Evolutionary conservation across 176 grass and related monocot species (phyloP), one percentile per base, ranked within the genome.

Genomic region (Carex littledalei): DNA sequence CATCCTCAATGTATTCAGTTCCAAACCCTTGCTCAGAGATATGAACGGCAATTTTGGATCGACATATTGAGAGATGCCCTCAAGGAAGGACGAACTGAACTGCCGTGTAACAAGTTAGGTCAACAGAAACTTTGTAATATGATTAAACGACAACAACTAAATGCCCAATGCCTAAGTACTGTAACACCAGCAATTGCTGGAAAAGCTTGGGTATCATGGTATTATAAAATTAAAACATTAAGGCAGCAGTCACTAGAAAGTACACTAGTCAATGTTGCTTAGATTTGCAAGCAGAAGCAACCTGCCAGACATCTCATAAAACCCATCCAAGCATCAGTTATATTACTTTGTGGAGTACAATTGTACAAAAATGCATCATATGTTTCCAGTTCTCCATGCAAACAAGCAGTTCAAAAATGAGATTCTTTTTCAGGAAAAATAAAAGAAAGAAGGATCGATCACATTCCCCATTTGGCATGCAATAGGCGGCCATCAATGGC

Each of bases 21-120:
- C 91, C 12, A 98, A 80, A 57, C 95, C 95, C 91, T 98, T 98
- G 73, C 92, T 98, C 21, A 98, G 92, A 83, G 95, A 94, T 84
- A 98, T 88, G 80, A 98, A 98, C 31, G 95, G 92, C 89, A 94
- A 89, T 88, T 94, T 94, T 24, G 91, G 92, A 79, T 94, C 82
- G 79, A 98, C 95, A 85, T 94, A 68, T 32, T 84, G 84, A 69
- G 92, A 94, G 90, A 98, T 94, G 58, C 84, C 79, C 63, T 89
- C 56, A 65, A 98, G 92, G 88, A 94, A 94, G 37, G 91, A 91
- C 63, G 95, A 94, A 91, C 92, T 98, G 91, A 98, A 98, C 95
- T 94, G 95, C 89, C 91, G 78, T 84, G 79, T 84, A 83, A 69
- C n/a, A 71, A 83, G 84, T 69, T 14, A 37, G 54, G 79, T 86